phyloP scores from a whole-genome alignment of 306 rosid species.

The Cyclanthera cordifolia region DNA sequence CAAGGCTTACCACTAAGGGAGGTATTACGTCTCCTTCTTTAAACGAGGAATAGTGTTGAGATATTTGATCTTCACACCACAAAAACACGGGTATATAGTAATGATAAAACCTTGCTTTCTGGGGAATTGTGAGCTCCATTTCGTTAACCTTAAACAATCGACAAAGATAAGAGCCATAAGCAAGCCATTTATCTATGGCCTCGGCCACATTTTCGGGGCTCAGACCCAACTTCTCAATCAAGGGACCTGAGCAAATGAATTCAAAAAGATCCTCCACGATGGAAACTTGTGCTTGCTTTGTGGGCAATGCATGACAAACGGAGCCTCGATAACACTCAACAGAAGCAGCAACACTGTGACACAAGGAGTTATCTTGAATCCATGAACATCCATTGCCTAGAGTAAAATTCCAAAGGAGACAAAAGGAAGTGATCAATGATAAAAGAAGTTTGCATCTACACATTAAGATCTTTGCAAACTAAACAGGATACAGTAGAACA shows the following conservation, averaged over 20 bases:
- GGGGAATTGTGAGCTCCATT: constrained; percentile 46
- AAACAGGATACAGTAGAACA: background rate
- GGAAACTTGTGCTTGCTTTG: constrained; percentile 56
- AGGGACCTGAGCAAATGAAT: constrained; percentile 77
- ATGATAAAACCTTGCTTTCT: constrained; percentile 83
- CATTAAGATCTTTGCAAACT: background rate
- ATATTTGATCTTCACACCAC: constrained; percentile 77
- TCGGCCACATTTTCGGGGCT: constrained; percentile 44
- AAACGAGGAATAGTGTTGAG: constrained; percentile 45
- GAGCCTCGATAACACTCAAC: constrained; percentile 26
- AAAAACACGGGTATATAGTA: constrained; percentile 80
- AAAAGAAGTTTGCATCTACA: background rate
- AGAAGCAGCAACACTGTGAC: constrained; percentile 11
- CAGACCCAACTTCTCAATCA: constrained; percentile 53
- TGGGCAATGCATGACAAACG: constrained; percentile 37
- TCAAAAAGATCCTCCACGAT: constrained; percentile 59
- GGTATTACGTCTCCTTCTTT: constrained; percentile 64
- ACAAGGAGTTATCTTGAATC: constrained; percentile 36
- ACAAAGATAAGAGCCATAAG: constrained; percentile 48
- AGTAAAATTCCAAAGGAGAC: constrained; percentile 13
- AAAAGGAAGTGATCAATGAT: background rate
- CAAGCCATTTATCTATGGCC: constrained; percentile 69
- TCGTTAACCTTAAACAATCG: constrained; percentile 67
- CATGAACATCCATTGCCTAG: constrained; percentile 66
- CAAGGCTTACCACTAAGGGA: constrained; percentile 56